Percentiles rank a stretch among this genome's conserved stretches.
Conservation (phyloP, 164 flowering plant genomes). For the Euptelea pleiosperma region DNA sequence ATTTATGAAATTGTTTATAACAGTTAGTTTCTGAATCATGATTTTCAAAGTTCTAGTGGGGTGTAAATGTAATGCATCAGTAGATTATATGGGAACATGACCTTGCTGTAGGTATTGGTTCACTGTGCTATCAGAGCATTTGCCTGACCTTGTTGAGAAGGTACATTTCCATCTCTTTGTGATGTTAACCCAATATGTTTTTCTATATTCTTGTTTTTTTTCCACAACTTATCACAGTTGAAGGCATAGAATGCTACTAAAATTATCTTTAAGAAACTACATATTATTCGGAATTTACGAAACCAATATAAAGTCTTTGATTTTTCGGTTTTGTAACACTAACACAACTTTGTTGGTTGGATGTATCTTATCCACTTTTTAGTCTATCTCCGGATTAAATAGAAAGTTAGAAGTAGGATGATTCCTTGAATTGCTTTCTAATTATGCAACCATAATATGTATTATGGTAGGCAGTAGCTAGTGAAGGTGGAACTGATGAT, state of each 20-base stretch:
- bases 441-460: constrained; percentile 3
- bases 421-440: too few species aligned
- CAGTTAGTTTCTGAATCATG: neutral
- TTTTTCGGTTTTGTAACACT: constrained; percentile 1
- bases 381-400: neutral
- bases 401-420: neutral
- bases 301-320: neutral
- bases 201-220: neutral
- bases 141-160: constrained; percentile 97
- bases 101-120: constrained; percentile 80
- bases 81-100: constrained; percentile 13
- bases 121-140: constrained; percentile 78
- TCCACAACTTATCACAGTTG: neutral
- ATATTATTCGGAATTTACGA: neutral
- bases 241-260: neutral
- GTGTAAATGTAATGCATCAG: too few species aligned
- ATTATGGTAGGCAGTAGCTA: constrained; percentile 81
- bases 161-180: constrained; percentile 34
- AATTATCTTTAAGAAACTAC: too few species aligned
- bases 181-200: too few species aligned
- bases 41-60: neutral
- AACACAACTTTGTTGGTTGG: neutral
- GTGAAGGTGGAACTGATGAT: constrained; percentile 99
- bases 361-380: constrained; percentile 2
- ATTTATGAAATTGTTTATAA: neutral